Percentiles rank a stretch among this genome's conserved stretches.
Evolutionary conservation across 2,329 filamentous ascomycete genomes (phyloP).

Genomic region (Trichophyton mentagrophytes): DNA sequence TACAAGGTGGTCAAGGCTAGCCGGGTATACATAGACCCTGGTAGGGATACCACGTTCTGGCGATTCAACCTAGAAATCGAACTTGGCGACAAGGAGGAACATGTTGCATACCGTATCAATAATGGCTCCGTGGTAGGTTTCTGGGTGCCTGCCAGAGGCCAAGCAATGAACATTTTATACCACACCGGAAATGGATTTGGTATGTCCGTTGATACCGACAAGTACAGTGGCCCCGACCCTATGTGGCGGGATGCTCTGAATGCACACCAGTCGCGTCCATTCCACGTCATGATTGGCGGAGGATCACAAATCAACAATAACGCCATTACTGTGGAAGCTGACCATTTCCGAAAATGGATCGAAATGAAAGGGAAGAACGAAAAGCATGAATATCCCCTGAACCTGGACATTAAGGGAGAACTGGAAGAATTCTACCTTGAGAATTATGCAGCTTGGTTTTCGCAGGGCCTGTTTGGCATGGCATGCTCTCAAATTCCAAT

Average conservation of each 20-base stretch:
- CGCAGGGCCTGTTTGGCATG: conserved; percentile 83
- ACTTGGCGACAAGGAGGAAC: conserved; percentile 60
- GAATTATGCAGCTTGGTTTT: conserved; percentile 89
- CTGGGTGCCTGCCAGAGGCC: conserved; percentile 75
- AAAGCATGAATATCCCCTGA: conserved; percentile 70
- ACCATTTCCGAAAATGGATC: conserved; percentile 72
- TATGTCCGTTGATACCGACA: conserved; percentile 59
- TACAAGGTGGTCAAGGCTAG: conserved; percentile 74
- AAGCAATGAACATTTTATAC: conserved; percentile 98
- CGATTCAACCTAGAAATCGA: conserved; percentile 92
- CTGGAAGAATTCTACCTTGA: conserved; percentile 80
- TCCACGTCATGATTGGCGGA: conserved; percentile 96
- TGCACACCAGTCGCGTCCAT: conserved; percentile 76
- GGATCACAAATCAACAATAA: conserved; percentile 98
- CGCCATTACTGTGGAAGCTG: conserved; percentile 59
- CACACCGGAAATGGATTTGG: conserved; percentile 97
- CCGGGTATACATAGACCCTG: conserved; percentile 68
- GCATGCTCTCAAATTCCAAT: conserved; percentile 92
- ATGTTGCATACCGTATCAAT: conserved; percentile 93
- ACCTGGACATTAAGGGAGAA: conserved; percentile 70
- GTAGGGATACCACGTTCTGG: conserved; percentile 90
- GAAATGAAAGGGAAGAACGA: conserved; percentile 63
- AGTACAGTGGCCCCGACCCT: conserved; percentile 83
- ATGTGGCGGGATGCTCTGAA: conserved; percentile 95
- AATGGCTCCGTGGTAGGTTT: conserved; percentile 77